Conservation (phyloP, 495 filamentous ascomycete genomes). For the Sporormia fimetaria region DNA sequence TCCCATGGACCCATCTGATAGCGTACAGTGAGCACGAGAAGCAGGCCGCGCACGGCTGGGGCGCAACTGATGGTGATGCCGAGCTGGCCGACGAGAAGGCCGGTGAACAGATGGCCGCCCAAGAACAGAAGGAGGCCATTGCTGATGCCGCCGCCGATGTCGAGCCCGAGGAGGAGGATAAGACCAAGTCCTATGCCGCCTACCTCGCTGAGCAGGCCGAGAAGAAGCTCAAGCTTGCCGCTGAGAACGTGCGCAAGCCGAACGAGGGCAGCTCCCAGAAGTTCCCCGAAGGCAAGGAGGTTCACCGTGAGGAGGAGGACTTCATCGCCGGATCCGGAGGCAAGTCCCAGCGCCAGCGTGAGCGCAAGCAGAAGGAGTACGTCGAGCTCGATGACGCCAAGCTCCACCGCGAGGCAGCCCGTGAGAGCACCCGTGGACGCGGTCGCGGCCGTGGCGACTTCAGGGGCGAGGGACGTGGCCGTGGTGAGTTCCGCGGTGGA, state of each 20-base stretch:
- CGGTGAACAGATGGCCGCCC: constrained; percentile 73
- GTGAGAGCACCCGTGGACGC: constrained; percentile 38
- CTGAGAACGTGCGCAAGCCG: constrained; percentile 63
- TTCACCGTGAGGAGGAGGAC: constrained; percentile 61
- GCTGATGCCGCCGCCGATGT: constrained; percentile 32
- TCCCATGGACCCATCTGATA: constrained; percentile 15
- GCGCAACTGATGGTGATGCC: constrained; percentile 61
- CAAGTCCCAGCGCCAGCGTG: constrained; percentile 77
- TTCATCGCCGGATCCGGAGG: constrained; percentile 65
- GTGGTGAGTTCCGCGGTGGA: constrained; percentile 29
- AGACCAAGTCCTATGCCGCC: constrained; percentile 73
- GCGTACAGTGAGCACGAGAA: constrained; percentile 69
- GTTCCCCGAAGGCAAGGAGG: constrained; percentile 73
- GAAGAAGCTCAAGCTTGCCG: constrained; percentile 58
- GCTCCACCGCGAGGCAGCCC: constrained; percentile 39
- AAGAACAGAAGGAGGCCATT: constrained; percentile 54
- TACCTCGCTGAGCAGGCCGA: constrained; percentile 81
- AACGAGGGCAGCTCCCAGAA: constrained; percentile 91
- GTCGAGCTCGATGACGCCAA: constrained; percentile 76
- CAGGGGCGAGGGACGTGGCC: constrained; percentile 30
- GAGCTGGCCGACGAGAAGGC: constrained; percentile 82
- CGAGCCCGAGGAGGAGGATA: constrained; percentile 63
- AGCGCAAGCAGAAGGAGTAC: constrained; percentile 84
- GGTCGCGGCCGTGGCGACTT: constrained; percentile 29
- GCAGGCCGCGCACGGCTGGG: constrained; percentile 86